phyloP scores from a whole-genome alignment of 202 grass and related monocot genomes.

The Bolboschoenoplectus hybrid region DNA sequence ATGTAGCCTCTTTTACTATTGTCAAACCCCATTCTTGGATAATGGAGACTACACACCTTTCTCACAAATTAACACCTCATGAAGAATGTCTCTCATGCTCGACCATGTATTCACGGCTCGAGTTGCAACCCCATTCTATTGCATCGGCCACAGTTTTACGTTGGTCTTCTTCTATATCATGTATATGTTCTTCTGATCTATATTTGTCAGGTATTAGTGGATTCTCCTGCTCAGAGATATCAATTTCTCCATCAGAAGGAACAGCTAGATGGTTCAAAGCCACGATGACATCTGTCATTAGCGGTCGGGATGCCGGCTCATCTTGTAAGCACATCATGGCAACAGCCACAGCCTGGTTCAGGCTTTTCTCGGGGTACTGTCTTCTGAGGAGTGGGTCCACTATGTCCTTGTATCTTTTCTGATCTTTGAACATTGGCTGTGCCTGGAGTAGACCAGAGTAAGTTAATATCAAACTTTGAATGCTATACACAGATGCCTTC shows the following conservation, averaged over 20 bases:
- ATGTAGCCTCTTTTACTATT: neutral
- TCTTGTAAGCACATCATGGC: constrained; percentile 89
- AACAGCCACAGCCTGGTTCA: constrained; percentile 69
- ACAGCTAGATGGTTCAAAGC: constrained; percentile 60
- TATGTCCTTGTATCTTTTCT: constrained; percentile 57
- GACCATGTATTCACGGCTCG: constrained; percentile 48
- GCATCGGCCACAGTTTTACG: constrained; percentile 59
- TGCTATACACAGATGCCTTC: neutral
- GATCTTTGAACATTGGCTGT: constrained; percentile 65
- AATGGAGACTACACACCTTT: neutral
- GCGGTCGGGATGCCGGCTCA: constrained; percentile 60
- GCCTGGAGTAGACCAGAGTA: constrained; percentile 41
- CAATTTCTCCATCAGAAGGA: constrained; percentile 36
- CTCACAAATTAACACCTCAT: constrained; percentile 20
- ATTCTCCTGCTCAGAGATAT: neutral
- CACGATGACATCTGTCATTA: constrained; percentile 70
- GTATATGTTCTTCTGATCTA: constrained; percentile 22
- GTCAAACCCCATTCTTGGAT: neutral
- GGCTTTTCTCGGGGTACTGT: constrained; percentile 58
- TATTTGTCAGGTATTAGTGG: too few species aligned
- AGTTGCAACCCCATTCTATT: constrained; percentile 61
- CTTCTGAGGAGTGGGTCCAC: constrained; percentile 71
- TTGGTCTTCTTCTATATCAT: constrained; percentile 46
- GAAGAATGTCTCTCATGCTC: constrained; percentile 10
- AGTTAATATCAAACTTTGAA: constrained; percentile 12